phyloP scores from a whole-genome alignment of 2,329 filamentous ascomycete species.

The Xylaria polymorpha region DNA sequence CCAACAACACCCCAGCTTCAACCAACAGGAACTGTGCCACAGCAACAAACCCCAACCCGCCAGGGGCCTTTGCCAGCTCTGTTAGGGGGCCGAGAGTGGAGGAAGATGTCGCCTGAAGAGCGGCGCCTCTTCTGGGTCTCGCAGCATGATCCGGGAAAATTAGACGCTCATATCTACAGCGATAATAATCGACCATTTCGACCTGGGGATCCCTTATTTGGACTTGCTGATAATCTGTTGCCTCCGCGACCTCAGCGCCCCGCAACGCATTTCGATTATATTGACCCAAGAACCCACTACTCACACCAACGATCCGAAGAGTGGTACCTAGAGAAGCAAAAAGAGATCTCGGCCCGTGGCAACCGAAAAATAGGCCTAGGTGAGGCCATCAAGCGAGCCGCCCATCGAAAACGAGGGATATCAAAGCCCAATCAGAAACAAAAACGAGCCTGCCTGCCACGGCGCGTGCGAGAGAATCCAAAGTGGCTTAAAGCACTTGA shows the following conservation, averaged over 20 bases:
- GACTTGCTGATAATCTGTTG: constrained; percentile 31
- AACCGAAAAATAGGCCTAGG: constrained; percentile 64
- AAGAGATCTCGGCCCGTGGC: constrained; percentile 62
- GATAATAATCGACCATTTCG: constrained; percentile 48
- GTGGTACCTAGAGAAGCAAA: constrained; percentile 61
- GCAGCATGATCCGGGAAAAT: constrained; percentile 44
- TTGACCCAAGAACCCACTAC: constrained; percentile 65
- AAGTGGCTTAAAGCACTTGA: constrained; percentile 59
- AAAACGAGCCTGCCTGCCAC: constrained; percentile 51
- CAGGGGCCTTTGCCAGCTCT: constrained; percentile 24
- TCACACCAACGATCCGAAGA: constrained; percentile 55
- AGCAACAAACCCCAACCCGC: neutral
- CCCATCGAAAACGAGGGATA: constrained; percentile 52
- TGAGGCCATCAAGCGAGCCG: constrained; percentile 50
- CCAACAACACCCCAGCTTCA: neutral
- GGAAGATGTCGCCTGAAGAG: constrained; percentile 37
- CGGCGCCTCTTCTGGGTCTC: constrained; percentile 42
- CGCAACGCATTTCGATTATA: constrained; percentile 56
- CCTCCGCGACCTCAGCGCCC: constrained; percentile 39
- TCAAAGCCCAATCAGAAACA: constrained; percentile 29
- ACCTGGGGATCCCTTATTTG: constrained; percentile 44
- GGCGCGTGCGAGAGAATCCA: constrained; percentile 57
- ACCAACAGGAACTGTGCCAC: neutral
- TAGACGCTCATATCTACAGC: constrained; percentile 56
- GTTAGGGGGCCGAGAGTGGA: constrained; percentile 33